Conservation (phyloP, 805 yeast species). For the Wickerhamiella kazuoi region DNA sequence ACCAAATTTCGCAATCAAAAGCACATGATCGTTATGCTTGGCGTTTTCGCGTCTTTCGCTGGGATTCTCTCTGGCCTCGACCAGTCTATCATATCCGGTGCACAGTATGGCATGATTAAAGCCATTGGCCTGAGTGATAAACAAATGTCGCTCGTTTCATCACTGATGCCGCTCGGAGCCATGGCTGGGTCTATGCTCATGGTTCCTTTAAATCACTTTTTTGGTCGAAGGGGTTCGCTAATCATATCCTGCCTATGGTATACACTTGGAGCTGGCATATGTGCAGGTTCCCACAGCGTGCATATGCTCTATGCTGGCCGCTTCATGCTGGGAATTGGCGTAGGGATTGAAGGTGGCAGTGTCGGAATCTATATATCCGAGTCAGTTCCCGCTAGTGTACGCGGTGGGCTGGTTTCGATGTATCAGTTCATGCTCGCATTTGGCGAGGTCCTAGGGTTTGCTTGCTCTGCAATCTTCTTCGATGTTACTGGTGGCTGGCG, state of each 20-base stretch:
- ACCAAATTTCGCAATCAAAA: constrained; percentile 27
- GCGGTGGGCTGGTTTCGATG: constrained; percentile 45
- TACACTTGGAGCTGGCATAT: constrained; percentile 41
- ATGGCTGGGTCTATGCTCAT: constrained; percentile 43
- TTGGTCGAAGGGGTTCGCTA: constrained; percentile 40
- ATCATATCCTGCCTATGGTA: constrained; percentile 41
- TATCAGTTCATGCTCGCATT: constrained; percentile 49
- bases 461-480: constrained; percentile 44
- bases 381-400: constrained; percentile 36
- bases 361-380: constrained; percentile 48
- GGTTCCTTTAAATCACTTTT: constrained; percentile 37
- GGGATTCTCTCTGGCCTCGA: constrained; percentile 52
- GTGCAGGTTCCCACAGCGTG: constrained; percentile 32
- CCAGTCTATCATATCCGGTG: constrained; percentile 52
- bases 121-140: constrained; percentile 25
- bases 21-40: constrained; percentile 33
- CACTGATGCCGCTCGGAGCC: constrained; percentile 56
- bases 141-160: constrained; percentile 35
- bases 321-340: constrained; percentile 42
- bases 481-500: constrained; percentile 45
- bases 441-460: constrained; percentile 50
- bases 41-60: constrained; percentile 42
- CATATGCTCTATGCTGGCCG: constrained; percentile 43
- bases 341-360: constrained; percentile 50
- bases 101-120: constrained; percentile 32